phyloP scores from a whole-genome alignment of 495 filamentous ascomycete genomes.

The Aspergillus heteromorphus region DNA sequence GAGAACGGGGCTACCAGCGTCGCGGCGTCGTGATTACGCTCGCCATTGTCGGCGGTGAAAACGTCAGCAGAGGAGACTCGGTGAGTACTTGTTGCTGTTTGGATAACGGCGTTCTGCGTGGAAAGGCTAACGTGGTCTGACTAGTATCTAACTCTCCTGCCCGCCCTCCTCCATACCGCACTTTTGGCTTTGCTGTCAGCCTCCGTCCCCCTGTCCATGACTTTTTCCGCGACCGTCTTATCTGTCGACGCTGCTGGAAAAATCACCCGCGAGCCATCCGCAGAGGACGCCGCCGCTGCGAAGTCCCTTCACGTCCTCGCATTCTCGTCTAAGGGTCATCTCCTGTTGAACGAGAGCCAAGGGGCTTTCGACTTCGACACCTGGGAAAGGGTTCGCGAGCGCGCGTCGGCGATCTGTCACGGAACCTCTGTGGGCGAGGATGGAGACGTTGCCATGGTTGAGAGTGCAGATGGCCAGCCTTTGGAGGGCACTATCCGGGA shows the following conservation, averaged over 20 bases:
- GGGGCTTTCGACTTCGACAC: constrained; percentile 69
- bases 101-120: background rate
- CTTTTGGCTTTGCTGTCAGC: constrained; percentile 72
- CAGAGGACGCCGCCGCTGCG: constrained; percentile 50
- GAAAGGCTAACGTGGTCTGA: constrained; percentile 6
- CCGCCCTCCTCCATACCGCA: constrained; percentile 67
- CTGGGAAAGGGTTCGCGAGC: constrained; percentile 68
- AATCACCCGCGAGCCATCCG: constrained; percentile 51
- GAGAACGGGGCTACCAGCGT: constrained; percentile 32
- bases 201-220: constrained; percentile 67
- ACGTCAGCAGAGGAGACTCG: constrained; percentile 62
- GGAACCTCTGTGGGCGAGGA: constrained; percentile 34
- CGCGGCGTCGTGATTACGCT: constrained; percentile 41
- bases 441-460: constrained; percentile 40
- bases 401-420: constrained; percentile 60
- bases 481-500: constrained; percentile 60
- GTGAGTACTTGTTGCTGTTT: constrained; percentile 45
- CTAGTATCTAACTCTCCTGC: constrained; percentile 70
- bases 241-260: constrained; percentile 50
- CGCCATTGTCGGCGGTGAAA: constrained; percentile 45
- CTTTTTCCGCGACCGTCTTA: constrained; percentile 57
- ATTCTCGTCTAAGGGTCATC: constrained; percentile 67
- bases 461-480: constrained; percentile 30
- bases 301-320: constrained; percentile 70
- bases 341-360: constrained; percentile 76